phyloP scores from a whole-genome alignment of 2,329 filamentous ascomycete species.

The Aspergillus melleus region DNA sequence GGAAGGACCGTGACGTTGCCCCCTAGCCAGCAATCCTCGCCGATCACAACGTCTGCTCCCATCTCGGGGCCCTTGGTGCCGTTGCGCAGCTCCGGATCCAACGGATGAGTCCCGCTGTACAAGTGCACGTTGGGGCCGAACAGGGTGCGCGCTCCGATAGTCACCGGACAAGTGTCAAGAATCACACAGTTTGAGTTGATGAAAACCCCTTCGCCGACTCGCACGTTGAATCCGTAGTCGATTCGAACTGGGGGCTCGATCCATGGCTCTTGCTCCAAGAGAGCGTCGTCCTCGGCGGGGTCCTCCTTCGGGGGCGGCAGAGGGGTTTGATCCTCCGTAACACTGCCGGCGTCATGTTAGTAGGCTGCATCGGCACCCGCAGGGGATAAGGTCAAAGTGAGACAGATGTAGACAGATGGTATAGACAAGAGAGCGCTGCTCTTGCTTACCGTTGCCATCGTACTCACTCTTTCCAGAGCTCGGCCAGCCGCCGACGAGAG shows the following conservation, averaged over 20 bases:
- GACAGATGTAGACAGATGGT: background rate
- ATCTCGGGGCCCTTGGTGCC: conserved; percentile 73
- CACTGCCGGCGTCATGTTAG: conserved; percentile 19
- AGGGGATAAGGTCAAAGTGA: background rate
- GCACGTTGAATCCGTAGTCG: conserved; percentile 78
- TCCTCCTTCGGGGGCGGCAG: conserved; percentile 61
- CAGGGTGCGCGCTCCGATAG: conserved; percentile 73
- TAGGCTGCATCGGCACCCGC: background rate
- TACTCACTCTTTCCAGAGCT: conserved; percentile 71
- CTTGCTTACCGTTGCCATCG: background rate
- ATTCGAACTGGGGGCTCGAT: conserved; percentile 68
- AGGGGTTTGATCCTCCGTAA: conserved; percentile 62
- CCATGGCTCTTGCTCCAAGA: conserved; percentile 67
- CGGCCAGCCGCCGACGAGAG: conserved; percentile 61
- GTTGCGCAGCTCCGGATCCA: conserved; percentile 72
- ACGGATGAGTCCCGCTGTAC: conserved; percentile 73
- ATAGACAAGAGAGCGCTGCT: background rate
- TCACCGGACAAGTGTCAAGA: conserved; percentile 73
- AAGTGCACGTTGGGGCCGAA: conserved; percentile 77
- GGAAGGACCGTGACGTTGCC: conserved; percentile 70
- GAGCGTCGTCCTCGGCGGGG: conserved; percentile 63
- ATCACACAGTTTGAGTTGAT: conserved; percentile 75
- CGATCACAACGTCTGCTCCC: conserved; percentile 72
- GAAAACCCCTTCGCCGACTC: conserved; percentile 68
- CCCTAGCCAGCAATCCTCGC: conserved; percentile 79